Evolutionary conservation across 2,329 filamentous ascomycete species (phyloP).

Genomic region (Moelleriella libera): DNA sequence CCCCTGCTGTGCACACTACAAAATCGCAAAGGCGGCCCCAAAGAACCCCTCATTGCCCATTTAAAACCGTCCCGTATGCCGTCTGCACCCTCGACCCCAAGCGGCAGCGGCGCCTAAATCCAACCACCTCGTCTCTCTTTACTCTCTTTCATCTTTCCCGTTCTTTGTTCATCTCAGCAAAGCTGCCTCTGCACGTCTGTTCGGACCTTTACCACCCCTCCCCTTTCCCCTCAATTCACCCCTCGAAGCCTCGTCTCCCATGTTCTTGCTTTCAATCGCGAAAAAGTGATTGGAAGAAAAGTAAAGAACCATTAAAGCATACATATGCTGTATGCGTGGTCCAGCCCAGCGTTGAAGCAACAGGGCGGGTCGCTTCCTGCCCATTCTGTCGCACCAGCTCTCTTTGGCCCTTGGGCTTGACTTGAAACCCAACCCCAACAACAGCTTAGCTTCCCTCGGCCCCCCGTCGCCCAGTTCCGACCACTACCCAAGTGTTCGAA

Average conservation of each 20-base stretch:
- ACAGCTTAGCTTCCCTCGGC: background rate
- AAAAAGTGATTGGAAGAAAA: too few species aligned
- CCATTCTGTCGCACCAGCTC: background rate
- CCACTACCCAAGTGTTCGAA: background rate
- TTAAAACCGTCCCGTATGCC: background rate
- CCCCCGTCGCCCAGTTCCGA: background rate
- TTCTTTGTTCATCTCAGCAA: too few species aligned
- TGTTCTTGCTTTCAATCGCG: too few species aligned
- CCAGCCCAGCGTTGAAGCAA: too few species aligned
- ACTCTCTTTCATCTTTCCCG: background rate
- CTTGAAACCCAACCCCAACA: background rate
- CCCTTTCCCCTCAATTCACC: too few species aligned
- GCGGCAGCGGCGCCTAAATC: too few species aligned
- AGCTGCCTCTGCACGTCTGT: too few species aligned
- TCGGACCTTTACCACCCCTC: too few species aligned
- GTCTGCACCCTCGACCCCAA: background rate
- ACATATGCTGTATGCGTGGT: too few species aligned
- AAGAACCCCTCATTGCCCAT: background rate
- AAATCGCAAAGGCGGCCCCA: background rate
- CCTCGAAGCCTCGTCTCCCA: too few species aligned
- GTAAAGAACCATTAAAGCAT: too few species aligned
- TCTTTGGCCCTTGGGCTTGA: background rate
- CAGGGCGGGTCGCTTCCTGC: background rate
- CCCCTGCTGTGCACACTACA: background rate
- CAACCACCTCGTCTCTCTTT: background rate